Evolutionary conservation across 2,329 filamentous ascomycete genomes (phyloP).

Genomic region (Huntiella omanensis): DNA sequence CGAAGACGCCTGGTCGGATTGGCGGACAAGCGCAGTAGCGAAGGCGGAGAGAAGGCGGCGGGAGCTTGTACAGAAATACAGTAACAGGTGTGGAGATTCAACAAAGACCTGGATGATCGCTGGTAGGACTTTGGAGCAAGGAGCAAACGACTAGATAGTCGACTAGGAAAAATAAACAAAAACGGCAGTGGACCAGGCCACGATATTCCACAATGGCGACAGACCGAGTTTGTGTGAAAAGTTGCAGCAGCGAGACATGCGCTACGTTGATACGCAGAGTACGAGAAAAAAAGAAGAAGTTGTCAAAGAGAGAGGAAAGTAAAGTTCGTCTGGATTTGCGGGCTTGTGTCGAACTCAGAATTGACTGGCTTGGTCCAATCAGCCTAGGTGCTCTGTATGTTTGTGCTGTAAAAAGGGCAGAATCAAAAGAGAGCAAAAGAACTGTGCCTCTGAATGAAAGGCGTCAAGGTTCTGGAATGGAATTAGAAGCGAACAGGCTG

Average conservation of each 20-base stretch:
- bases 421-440: not conserved
- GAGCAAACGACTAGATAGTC: too few relatives aligned
- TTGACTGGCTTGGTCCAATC: constrained; percentile 2
- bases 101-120: not conserved
- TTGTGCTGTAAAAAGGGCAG: constrained; percentile 1
- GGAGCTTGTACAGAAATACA: not conserved
- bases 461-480: constrained; percentile 5
- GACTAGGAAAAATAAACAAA: too few relatives aligned
- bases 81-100: not conserved
- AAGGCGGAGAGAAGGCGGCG: not conserved
- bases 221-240: too few relatives aligned
- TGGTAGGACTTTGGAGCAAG: too few relatives aligned
- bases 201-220: too few relatives aligned
- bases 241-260: too few relatives aligned
- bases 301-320: not conserved
- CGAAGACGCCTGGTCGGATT: constrained; percentile 1
- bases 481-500: constrained; percentile 2
- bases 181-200: too few relatives aligned
- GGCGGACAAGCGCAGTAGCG: not conserved
- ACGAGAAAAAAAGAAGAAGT: not conserved
- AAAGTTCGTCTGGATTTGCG: constrained; percentile 1
- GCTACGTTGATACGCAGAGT: not conserved
- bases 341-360: constrained; percentile 1
- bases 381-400: constrained; percentile 1
- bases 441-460: not conserved